Conservation (phyloP, 345 rosid genomes). For the Pistacia atlantica region DNA sequence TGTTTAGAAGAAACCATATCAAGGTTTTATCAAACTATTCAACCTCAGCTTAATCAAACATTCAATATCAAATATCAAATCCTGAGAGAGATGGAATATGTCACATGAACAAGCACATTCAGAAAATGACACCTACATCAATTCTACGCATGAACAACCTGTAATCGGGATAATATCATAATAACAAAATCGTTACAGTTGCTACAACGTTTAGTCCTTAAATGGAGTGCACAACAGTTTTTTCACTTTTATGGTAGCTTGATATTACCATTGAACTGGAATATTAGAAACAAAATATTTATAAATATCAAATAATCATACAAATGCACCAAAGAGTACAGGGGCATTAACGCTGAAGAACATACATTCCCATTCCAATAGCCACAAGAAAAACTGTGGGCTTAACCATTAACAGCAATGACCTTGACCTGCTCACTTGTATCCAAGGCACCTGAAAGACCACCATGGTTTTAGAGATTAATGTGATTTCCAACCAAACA, state of each 20-base stretch:
- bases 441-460: slow-evolving; percentile 86
- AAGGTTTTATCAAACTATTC: neutral
- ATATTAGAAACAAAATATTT: neutral
- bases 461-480: slow-evolving; percentile 24
- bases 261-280: neutral
- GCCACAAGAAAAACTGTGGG: slow-evolving; percentile 74
- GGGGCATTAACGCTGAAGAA: slow-evolving; percentile 18
- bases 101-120: neutral
- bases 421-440: slow-evolving; percentile 90
- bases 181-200: neutral
- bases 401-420: slow-evolving; percentile 71
- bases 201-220: neutral
- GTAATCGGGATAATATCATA: neutral
- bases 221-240: neutral
- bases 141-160: neutral
- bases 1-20: neutral
- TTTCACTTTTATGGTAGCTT: neutral
- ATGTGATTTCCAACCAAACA: slow-evolving; percentile 5
- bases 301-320: neutral
- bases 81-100: neutral
- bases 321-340: neutral
- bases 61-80: neutral
- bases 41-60: neutral
- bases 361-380: slow-evolving; percentile 74
- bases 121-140: neutral